Evolutionary conservation across 306 rosid species (phyloP).

Genomic region (Trifolium pratense): DNA sequence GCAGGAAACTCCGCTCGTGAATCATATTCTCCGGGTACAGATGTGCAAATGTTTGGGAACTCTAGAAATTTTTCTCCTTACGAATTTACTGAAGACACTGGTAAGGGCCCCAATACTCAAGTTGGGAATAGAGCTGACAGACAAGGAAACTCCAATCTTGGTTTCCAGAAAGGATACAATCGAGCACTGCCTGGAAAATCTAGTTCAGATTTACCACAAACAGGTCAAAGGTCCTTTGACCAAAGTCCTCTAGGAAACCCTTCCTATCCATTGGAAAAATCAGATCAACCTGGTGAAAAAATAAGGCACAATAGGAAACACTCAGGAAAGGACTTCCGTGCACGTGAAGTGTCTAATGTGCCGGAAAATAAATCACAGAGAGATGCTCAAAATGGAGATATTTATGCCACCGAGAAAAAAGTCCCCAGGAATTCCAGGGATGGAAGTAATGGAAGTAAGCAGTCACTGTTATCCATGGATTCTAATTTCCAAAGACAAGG

Average conservation of each 20-base stretch:
- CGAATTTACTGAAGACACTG: slow-evolving; percentile 59
- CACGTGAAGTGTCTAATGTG: slow-evolving; percentile 49
- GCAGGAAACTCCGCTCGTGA: slow-evolving; percentile 49
- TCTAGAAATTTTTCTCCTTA: slow-evolving; percentile 59
- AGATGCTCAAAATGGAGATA: slow-evolving; percentile 61
- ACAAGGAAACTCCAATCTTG: slow-evolving; percentile 60
- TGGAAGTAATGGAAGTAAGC: slow-evolving; percentile 59
- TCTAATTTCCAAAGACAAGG: slow-evolving; percentile 62
- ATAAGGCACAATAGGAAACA: slow-evolving; percentile 58
- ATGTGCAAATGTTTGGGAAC: slow-evolving; percentile 52
- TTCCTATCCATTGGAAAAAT: slow-evolving; percentile 58
- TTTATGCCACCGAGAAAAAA: slow-evolving; percentile 57
- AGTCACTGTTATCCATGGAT: slow-evolving; percentile 46
- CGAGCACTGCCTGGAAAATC: slow-evolving; percentile 62
- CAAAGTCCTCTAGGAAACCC: slow-evolving; percentile 56
- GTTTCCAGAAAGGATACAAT: slow-evolving; percentile 61
- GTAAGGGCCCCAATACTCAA: slow-evolving; percentile 54
- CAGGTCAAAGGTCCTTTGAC: slow-evolving; percentile 62
- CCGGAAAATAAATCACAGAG: slow-evolving; percentile 59
- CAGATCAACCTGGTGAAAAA: slow-evolving; percentile 60
- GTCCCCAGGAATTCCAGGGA: slow-evolving; percentile 65
- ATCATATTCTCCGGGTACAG: slow-evolving; percentile 57
- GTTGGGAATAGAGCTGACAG: slow-evolving; percentile 58
- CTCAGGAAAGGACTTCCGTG: slow-evolving; percentile 59
- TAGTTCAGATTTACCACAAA: slow-evolving; percentile 62